Base-by-base conservation (phyloP, 2,329 filamentous ascomycete genomes). In the Hirsutella thompsonii region DNA sequence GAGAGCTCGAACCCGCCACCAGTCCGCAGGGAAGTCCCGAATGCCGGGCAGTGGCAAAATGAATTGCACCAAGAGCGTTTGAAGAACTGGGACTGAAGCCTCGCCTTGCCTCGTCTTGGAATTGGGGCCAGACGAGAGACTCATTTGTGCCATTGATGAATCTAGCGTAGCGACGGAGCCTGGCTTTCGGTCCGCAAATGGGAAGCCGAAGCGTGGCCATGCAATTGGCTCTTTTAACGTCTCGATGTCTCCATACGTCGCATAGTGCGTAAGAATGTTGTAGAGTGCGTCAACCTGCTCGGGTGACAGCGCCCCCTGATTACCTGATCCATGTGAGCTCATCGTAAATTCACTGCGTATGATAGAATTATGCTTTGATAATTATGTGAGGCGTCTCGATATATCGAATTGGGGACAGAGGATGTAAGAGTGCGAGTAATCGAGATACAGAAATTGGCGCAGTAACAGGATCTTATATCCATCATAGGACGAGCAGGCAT, bases 211-310 rank as follows among this genome's bases (percentile, higher is more conserved):
- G 18, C 67, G 59, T 43, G 71, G 66, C 44, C 88, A 80, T 20
- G 78, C 73, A 2, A 68, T 62, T 0, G 81, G 74, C 32, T 69
- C 60, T 52, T 80, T 84, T 68, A 89, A 87, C 45, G 70, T 71
- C 53, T 81, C 72, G 45, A 87, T 83, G 59, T 92, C 84, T 10
- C 70, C 59, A 49, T 79, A 80, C 1, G 72, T 75, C 56, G 77
- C 67, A 46, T 72, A 54, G 50, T 79, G 75, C 26, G 71, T 71
- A 40, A 79, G 66, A 39, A 79, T 75, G 51, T 79, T 70, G 47
- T 79, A 69, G 14, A 79, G 65, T 13, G 74, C 72, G 38, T 62
- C 61, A 8, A 68, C 58, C 49, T 78, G 74, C 44, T 57, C 53
- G 18, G 51, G 47, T 32, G 54, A 56, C 36, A 62, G 16, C 23